Evolutionary conservation across 768 basidiomycete species (phyloP).

Genomic region (Leccinum arenicola): DNA sequence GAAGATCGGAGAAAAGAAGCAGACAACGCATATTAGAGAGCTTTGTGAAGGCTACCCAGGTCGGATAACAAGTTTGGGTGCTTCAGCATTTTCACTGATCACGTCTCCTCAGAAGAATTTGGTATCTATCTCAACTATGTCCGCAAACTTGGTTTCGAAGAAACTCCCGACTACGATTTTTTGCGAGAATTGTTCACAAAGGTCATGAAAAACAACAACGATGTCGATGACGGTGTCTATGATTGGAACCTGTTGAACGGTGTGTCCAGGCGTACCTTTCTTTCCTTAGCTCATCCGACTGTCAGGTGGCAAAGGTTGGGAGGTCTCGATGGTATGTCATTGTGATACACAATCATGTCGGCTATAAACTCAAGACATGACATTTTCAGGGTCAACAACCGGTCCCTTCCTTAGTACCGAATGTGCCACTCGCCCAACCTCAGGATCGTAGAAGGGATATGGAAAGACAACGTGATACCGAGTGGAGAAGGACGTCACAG

Average conservation of each 20-base stretch:
- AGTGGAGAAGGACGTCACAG: conserved; percentile 63
- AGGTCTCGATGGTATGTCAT: conserved; percentile 65
- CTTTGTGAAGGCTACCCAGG: conserved; percentile 95
- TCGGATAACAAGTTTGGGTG: conserved; percentile 33
- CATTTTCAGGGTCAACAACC: conserved; percentile 55
- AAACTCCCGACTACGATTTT: conserved; percentile 99
- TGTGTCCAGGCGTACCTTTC: conserved; percentile 27
- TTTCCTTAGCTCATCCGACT: conserved; percentile 7
- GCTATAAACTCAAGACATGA: conserved; percentile 8
- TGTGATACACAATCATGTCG: not conserved
- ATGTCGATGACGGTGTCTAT: conserved; percentile 89
- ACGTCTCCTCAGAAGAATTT: conserved; percentile 76
- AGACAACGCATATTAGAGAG: conserved; percentile 96
- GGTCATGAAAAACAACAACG: conserved; percentile 87
- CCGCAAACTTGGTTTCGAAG: conserved; percentile 97
- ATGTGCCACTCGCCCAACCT: conserved; percentile 42
- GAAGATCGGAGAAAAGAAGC: conserved; percentile 99
- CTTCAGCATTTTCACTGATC: conserved; percentile 8
- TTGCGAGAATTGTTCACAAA: conserved; percentile 92
- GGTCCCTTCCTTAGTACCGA: conserved; percentile 64
- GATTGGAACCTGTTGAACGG: conserved; percentile 96
- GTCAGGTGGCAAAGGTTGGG: conserved; percentile 91
- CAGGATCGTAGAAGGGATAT: conserved; percentile 60
- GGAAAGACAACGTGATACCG: conserved; percentile 50
- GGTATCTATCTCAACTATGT: conserved; percentile 99